Evolutionary conservation across 106 monocot species (phyloP).

Genomic region (Chionographis japonica): DNA sequence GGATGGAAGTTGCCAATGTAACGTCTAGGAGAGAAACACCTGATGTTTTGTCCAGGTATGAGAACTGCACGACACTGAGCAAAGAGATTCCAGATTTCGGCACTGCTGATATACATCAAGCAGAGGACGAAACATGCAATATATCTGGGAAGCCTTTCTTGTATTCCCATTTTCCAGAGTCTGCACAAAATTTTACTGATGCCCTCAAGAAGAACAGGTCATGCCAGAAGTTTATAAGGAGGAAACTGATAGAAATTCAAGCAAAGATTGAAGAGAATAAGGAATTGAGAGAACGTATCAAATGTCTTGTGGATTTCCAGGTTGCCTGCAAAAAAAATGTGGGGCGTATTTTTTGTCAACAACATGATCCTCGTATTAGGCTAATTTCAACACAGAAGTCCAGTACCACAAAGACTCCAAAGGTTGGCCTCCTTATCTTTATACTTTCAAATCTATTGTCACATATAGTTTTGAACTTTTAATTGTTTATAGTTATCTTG

Average conservation of each 20-base stretch:
- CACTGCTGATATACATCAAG: background rate
- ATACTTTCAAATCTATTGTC: background rate
- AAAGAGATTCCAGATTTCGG: background rate
- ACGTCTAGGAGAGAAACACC: conserved; percentile 10
- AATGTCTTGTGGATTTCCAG: conserved; percentile 84
- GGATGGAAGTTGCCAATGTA: conserved; percentile 6
- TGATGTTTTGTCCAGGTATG: background rate
- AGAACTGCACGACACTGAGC: background rate
- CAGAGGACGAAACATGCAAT: conserved; percentile 11
- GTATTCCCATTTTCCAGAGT: conserved; percentile 48
- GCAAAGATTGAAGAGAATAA: conserved; percentile 85
- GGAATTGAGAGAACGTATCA: conserved; percentile 60
- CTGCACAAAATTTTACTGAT: conserved; percentile 58
- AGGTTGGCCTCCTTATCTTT: conserved; percentile 26
- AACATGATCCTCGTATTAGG: conserved; percentile 70
- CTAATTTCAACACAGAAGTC: conserved; percentile 56
- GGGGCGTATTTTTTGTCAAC: conserved; percentile 31
- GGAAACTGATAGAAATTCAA: conserved; percentile 80
- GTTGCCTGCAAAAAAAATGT: conserved; percentile 40
- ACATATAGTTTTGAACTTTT: background rate
- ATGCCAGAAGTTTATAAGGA: conserved; percentile 79
- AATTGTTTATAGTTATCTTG: background rate
- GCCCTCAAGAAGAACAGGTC: conserved; percentile 85
- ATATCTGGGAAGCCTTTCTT: background rate
- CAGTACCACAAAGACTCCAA: conserved; percentile 2